A percentile compares a stretch with the other conserved stretches of the same genome.
phyloP scores from a whole-genome alignment of 2,329 filamentous ascomycete genomes.

The Cladophialophora yegresii region DNA sequence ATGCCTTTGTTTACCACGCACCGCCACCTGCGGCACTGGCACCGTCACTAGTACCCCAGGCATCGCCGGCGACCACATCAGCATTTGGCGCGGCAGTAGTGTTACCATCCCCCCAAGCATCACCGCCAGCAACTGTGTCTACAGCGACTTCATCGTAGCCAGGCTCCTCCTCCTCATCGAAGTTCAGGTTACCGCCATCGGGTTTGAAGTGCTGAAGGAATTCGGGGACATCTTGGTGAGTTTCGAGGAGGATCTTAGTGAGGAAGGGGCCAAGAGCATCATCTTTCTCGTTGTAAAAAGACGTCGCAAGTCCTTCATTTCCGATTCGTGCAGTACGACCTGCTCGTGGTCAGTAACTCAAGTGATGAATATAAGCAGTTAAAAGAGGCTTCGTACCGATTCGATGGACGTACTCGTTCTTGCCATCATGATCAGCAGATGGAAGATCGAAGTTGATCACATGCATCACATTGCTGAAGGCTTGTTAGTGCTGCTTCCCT shows the following conservation, averaged over 20 bases:
- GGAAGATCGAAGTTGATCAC: conserved; percentile 95
- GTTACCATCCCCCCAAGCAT: conserved; percentile 26
- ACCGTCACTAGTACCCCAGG: conserved; percentile 19
- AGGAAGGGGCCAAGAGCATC: conserved; percentile 71
- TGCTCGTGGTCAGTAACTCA: conserved; percentile 43
- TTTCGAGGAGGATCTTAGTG: conserved; percentile 80
- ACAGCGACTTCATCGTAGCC: conserved; percentile 36
- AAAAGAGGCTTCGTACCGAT: conserved; percentile 65
- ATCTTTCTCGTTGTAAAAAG: conserved; percentile 81
- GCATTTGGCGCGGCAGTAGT: neutral
- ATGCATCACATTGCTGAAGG: conserved; percentile 81
- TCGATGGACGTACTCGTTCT: conserved; percentile 89
- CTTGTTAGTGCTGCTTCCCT: neutral
- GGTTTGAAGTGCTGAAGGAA: conserved; percentile 68
- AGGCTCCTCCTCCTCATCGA: conserved; percentile 58
- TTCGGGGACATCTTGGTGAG: conserved; percentile 74
- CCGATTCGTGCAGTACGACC: conserved; percentile 94
- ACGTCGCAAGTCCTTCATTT: conserved; percentile 79
- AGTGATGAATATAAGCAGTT: neutral
- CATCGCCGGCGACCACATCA: conserved; percentile 10
- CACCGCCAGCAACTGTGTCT: conserved; percentile 32
- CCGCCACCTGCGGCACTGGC: neutral
- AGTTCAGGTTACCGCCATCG: conserved; percentile 46
- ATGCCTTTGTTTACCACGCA: neutral
- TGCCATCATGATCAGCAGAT: conserved; percentile 72